phyloP scores from a whole-genome alignment of 352 stramenopile genomes.

The Globisporangium camurandrum region DNA sequence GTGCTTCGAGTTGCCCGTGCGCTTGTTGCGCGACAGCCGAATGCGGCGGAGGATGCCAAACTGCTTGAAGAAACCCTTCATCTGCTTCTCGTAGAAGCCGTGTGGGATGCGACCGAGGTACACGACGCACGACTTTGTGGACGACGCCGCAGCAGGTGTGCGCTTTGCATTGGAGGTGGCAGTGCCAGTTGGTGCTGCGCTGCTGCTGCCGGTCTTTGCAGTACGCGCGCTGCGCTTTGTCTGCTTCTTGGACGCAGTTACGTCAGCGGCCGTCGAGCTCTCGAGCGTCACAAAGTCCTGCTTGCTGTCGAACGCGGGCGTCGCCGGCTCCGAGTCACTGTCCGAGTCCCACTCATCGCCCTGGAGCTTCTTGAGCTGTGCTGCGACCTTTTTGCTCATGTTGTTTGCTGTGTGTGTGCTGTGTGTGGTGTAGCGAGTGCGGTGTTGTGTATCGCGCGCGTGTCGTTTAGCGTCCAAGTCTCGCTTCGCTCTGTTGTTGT shows the following conservation, averaged over 20 bases:
- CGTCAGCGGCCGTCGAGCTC: neutral
- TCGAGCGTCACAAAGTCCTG: slow-evolving; percentile 51
- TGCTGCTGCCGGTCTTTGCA: slow-evolving; percentile 23
- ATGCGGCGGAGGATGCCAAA: slow-evolving; percentile 91
- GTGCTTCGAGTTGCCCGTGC: slow-evolving; percentile 91
- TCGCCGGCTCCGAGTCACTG: slow-evolving; percentile 49
- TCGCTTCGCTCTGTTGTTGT: too few species aligned
- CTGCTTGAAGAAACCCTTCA: slow-evolving; percentile 94
- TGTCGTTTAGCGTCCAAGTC: too few species aligned
- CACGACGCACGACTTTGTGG: slow-evolving; percentile 84
- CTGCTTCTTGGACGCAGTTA: slow-evolving; percentile 25
- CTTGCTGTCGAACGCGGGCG: slow-evolving; percentile 31
- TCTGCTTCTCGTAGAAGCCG: slow-evolving; percentile 96
- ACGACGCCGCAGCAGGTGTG: slow-evolving; percentile 18
- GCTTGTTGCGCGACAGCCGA: slow-evolving; percentile 92
- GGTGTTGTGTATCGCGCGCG: too few species aligned
- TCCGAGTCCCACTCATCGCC: slow-evolving; percentile 83
- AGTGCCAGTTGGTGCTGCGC: slow-evolving; percentile 17
- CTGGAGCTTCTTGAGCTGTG: slow-evolving; percentile 75
- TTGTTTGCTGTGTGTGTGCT: too few species aligned
- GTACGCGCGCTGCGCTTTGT: slow-evolving; percentile 29
- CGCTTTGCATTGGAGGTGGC: neutral
- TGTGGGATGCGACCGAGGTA: slow-evolving; percentile 95
- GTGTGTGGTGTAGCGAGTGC: too few species aligned
- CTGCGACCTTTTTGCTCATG: slow-evolving; percentile 72